Base-by-base conservation (phyloP, 129 eudicot species). In the Kitagawia praeruptora region DNA sequence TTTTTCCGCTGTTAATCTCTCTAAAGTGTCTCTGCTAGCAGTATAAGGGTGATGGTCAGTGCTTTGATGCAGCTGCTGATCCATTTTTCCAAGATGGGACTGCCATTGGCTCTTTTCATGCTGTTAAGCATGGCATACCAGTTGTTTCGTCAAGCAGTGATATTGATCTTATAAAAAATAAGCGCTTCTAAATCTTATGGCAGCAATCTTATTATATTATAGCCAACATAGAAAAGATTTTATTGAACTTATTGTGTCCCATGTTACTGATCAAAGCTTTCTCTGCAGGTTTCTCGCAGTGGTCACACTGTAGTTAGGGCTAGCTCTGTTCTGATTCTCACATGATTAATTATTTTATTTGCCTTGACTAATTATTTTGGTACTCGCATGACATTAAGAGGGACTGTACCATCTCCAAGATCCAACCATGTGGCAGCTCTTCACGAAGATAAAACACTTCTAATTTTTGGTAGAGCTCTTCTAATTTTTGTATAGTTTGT, bases 301-400 rank as follows among this genome's bases (percentile, higher is more conserved):
- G 99, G 99, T 41, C 99, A 95, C 89, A 86, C 91, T 58, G 97
- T 92, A 21, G 97, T 95, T 13, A 84, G 92, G 75, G 93, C 97
- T 70, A 90, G 90, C 82, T 89, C 95, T 64, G 85, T 81, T 85
- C 80, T 95, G 81, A 90, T 95, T 31, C 78, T 95, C n/a, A n/a
- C n/a, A n/a, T n/a, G n/a, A n/a, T n/a, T n/a, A n/a, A n/a, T n/a
- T n/a, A n/a, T n/a, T n/a, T n/a, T n/a, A n/a, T 38, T 95, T 95
- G n/a, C 39, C 72, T 47, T 70, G 48, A 51, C 77, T 58, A 44
- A 79, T 63, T 79, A 79, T 38, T 47, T 78, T 38, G 54, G 45
- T 64, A 71, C 44, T 75, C 40, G 48, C 64, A 74, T 39, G 79
- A 66, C 71, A 23, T 80, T 31, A 40, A 94, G 98, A 80, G 98